These are phyloP conservation scores for Aspergillus sp. DNA, from an alignment of 2,329 filamentous ascomycete genomes.

Conservation along the genomic window DNA sequence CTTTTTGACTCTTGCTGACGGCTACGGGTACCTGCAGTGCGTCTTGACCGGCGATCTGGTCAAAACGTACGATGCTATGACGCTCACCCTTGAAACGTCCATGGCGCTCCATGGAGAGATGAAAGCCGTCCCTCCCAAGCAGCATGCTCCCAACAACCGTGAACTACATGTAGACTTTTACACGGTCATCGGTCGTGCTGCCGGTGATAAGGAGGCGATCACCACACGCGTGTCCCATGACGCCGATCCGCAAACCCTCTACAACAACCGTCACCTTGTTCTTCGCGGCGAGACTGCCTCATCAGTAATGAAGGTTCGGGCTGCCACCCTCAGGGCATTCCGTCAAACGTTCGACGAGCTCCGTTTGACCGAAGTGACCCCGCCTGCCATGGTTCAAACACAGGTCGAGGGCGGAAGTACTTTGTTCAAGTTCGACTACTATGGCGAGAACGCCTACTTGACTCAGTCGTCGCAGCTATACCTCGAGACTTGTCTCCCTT, in stretches of 20 bases:
- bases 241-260: constrained; percentile 69
- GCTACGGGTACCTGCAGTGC: constrained; percentile 82
- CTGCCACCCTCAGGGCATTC: constrained; percentile 78
- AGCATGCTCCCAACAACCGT: constrained; percentile 77
- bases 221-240: constrained; percentile 76
- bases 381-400: constrained; percentile 89
- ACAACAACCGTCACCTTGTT: constrained; percentile 80
- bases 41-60: constrained; percentile 77
- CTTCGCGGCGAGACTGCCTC: constrained; percentile 81
- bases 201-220: constrained; percentile 85
- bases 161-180: constrained; percentile 92
- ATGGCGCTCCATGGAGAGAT: constrained; percentile 82
- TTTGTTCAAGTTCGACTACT: constrained; percentile 86
- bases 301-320: constrained; percentile 84
- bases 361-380: constrained; percentile 77
- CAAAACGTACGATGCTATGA: constrained; percentile 88
- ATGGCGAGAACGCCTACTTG: constrained; percentile 85
- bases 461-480: constrained; percentile 98
- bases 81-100: constrained; percentile 82
- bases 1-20: constrained; percentile 83
- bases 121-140: constrained; percentile 73
- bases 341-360: constrained; percentile 74
- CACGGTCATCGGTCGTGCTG: constrained; percentile 73
- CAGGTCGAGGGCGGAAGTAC: constrained; percentile 92
- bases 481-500: constrained; percentile 89